phyloP scores from a whole-genome alignment of 2,329 filamentous ascomycete genomes.

The Ceratocystis variospora region DNA sequence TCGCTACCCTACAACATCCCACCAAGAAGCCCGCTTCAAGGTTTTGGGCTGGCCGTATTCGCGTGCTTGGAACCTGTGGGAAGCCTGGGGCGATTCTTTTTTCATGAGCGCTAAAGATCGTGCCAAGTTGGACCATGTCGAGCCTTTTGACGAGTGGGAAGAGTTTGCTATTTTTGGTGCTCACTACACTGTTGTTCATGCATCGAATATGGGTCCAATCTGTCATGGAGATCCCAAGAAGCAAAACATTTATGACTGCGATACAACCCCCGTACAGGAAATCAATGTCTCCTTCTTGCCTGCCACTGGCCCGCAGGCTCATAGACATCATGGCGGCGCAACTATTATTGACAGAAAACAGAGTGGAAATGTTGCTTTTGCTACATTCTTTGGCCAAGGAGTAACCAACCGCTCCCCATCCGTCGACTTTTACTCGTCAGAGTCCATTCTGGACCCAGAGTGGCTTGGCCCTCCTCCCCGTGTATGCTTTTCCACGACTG shows the following conservation, averaged over 20 bases:
- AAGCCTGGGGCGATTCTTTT: constrained; percentile 57
- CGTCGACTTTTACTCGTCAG: constrained; percentile 1
- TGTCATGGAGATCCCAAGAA: background rate
- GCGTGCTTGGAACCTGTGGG: constrained; percentile 59
- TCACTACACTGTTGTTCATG: constrained; percentile 70
- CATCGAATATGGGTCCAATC: constrained; percentile 25
- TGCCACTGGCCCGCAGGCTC: background rate
- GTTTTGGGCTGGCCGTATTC: constrained; percentile 53
- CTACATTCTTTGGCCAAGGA: constrained; percentile 20
- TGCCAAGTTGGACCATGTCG: constrained; percentile 49
- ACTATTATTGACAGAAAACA: background rate
- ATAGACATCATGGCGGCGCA: constrained; percentile 14
- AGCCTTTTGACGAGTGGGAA: constrained; percentile 93
- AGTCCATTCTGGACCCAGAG: background rate
- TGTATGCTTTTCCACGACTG: constrained; percentile 66
- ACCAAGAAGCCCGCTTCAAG: constrained; percentile 56
- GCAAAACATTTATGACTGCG: background rate
- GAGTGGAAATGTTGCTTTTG: constrained; percentile 9
- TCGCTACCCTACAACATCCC: constrained; percentile 50
- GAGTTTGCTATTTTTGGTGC: constrained; percentile 74
- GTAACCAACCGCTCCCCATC: constrained; percentile 6
- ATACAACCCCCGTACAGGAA: background rate
- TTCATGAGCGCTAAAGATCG: constrained; percentile 52
- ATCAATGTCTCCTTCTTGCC: background rate
- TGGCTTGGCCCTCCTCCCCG: constrained; percentile 31